Percentiles rank a stretch among this genome's conserved stretches.
These are phyloP conservation scores for Trichoderma brevicompactum DNA, from an alignment of 2,329 filamentous ascomycete genomes.

Conservation along the genomic window DNA sequence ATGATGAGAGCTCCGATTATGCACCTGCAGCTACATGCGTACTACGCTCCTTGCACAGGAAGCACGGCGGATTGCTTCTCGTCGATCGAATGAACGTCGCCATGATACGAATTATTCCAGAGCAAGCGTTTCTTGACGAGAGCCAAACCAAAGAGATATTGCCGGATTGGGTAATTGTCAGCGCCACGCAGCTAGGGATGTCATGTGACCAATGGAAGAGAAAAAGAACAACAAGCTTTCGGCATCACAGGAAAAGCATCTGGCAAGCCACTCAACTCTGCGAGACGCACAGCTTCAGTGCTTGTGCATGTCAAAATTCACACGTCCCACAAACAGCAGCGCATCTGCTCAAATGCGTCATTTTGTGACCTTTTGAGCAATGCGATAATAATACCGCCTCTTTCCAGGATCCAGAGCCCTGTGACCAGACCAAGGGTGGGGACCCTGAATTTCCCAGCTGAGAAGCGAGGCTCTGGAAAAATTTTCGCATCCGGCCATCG, in stretches of 20 bases:
- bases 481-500: constrained; percentile 23
- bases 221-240: not conserved
- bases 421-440: constrained; percentile 1
- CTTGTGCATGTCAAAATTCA: not conserved
- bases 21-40: not conserved
- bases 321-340: not conserved
- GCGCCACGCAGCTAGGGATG: not conserved
- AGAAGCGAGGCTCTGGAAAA: constrained; percentile 25
- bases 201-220: not conserved
- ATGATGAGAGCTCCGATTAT: not conserved
- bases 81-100: not conserved
- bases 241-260: too few relatives aligned
- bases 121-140: too few relatives aligned
- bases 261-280: not conserved
- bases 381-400: constrained; percentile 2
- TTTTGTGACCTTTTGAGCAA: not conserved
- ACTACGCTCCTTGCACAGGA: not conserved
- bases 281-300: too few relatives aligned
- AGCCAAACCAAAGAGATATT: too few relatives aligned
- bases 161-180: not conserved
- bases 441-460: constrained; percentile 22
- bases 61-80: not conserved
- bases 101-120: too few relatives aligned
- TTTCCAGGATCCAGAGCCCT: not conserved
- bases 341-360: constrained; percentile 7